Evolutionary conservation across 768 basidiomycete genomes (phyloP), one percentile per base, ranked within the genome.

Genomic region (Lactarius indigo): DNA sequence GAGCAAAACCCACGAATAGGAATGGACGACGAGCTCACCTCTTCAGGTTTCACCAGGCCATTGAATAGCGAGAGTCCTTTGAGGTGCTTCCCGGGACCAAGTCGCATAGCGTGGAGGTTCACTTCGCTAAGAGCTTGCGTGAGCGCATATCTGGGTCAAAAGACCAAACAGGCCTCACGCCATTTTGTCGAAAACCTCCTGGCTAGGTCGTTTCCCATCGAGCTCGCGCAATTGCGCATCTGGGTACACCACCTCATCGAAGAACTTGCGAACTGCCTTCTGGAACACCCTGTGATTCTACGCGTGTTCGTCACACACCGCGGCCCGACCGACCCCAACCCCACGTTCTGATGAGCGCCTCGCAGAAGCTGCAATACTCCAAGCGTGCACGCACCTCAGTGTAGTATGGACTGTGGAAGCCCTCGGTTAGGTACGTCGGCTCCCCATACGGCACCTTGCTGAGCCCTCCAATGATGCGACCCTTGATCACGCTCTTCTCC

Each of bases 71-170:
- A 82, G n/a, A 82, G 81, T 2, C 96, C 95, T 74, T 92, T 82
- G 59, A 96, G 78, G 71, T 95, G 93, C 72, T 90, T 92, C 23
- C 91, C 92, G 2, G 96, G 96, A 7, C 96, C 96, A 79, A 96
- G 83, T n/a, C 94, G 84, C 93, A 97, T 96, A 10, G 92, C 91
- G 74, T 93, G 90, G 26, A 98, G 61, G 71, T 94, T 87, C 33
- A 86, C 67, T 64, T 87, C 87, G 8, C 87, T 90, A 65, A 5
- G 52, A 30, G 47, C 33, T 37, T 57, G 37, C 9, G 71, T 69
- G 63, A 64, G 57, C 31, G 76, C 59, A 58, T 74, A 75, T 28
- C 44, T 23, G 23, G 9, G 8, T 8, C 0, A 8, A 18, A 3
- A 20, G 13, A 20, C 12, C 17, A 47, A 26, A 23, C 23, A 12